These are phyloP conservation scores for Uncinocarpus reesii DNA, from an alignment of 2,329 filamentous ascomycete species.

Conservation along the genomic window DNA sequence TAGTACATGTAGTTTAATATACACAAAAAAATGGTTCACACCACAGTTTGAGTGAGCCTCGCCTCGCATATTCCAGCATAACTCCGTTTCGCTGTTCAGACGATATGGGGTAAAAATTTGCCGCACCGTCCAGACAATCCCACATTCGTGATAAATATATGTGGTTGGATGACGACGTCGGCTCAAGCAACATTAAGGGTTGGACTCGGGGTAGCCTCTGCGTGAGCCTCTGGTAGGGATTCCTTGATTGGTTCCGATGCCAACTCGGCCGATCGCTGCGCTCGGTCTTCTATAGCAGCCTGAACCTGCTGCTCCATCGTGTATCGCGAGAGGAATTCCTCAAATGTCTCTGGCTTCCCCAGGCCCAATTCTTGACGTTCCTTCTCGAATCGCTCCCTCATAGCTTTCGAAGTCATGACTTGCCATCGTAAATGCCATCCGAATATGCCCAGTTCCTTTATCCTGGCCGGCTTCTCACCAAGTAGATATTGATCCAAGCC, in stretches of 20 bases:
- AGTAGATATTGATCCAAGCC: conserved; percentile 87
- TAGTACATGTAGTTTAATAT: conserved; percentile 8
- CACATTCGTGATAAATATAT: no score
- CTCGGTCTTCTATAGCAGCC: conserved; percentile 26
- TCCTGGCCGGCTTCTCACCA: conserved; percentile 62
- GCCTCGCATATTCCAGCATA: neutral
- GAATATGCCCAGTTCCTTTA: conserved; percentile 77
- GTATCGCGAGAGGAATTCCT: conserved; percentile 35
- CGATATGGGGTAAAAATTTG: no score
- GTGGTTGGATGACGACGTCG: no score
- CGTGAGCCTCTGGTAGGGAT: no score
- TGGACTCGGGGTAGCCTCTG: neutral
- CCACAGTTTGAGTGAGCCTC: neutral
- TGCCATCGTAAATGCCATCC: conserved; percentile 88
- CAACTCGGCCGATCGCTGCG: neutral
- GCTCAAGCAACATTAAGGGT: conserved; percentile 6
- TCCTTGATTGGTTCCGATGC: neutral
- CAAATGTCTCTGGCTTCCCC: conserved; percentile 31
- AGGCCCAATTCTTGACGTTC: conserved; percentile 59
- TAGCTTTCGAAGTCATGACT: conserved; percentile 65
- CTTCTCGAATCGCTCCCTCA: conserved; percentile 55
- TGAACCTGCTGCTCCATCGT: conserved; percentile 33
- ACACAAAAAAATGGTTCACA: conserved; percentile 5
- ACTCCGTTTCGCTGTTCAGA: neutral
- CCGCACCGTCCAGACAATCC: no score